These are phyloP conservation scores for Hypoxylon sp. DNA, from an alignment of 2,329 filamentous ascomycete species.

Conservation along the genomic window DNA sequence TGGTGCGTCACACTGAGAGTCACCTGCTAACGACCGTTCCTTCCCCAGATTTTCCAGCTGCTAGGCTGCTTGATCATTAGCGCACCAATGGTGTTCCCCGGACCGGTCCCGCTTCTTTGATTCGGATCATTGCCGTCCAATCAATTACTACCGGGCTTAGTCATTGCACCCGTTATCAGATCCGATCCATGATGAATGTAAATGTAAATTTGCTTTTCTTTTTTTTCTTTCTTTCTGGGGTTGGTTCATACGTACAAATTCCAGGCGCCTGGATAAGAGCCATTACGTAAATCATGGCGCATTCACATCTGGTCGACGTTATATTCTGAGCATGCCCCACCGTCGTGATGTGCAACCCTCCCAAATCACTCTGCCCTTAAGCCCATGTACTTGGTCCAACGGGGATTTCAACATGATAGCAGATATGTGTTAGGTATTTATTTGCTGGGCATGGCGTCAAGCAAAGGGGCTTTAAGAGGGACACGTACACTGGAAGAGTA, in stretches of 20 bases:
- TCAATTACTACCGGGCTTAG: slow-evolving; percentile 13
- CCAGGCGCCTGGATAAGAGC: no score
- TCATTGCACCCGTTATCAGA: not conserved
- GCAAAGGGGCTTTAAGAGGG: not conserved
- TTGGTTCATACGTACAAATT: no score
- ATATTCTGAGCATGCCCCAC: no score
- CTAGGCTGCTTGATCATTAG: slow-evolving; percentile 26
- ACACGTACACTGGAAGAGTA: not conserved
- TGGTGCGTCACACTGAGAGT: slow-evolving; percentile 10
- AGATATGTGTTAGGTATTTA: no score
- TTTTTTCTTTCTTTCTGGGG: not conserved
- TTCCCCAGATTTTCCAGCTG: slow-evolving; percentile 34
- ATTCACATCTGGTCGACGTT: no score
- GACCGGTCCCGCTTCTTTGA: not conserved
- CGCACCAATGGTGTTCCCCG: slow-evolving; percentile 31
- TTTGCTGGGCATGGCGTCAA: no score
- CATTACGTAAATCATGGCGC: no score
- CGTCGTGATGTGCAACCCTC: no score
- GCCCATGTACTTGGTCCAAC: not conserved
- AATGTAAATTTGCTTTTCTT: not conserved
- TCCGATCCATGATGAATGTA: not conserved
- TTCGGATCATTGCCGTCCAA: slow-evolving; percentile 14
- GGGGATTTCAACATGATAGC: no score
- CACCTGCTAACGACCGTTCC: slow-evolving; percentile 7
- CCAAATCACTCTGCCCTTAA: not conserved